Evolutionary conservation across 164 flowering plant species (phyloP).

Genomic region (Macadamia integrifolia): DNA sequence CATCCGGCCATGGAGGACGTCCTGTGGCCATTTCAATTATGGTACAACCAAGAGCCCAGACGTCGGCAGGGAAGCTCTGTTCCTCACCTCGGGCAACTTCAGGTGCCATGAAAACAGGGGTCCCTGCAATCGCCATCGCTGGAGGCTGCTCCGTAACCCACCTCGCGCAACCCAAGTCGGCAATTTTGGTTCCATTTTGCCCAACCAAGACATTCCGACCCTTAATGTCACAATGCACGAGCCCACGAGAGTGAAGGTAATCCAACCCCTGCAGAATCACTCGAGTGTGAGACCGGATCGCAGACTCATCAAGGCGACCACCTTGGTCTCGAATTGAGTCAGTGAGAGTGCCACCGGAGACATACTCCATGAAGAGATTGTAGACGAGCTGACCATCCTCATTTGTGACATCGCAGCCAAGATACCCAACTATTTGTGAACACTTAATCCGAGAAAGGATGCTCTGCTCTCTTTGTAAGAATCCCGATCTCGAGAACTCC

Average conservation of each 20-base stretch:
- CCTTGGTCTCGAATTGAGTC: constrained; percentile 35
- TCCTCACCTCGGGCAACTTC: constrained; percentile 72
- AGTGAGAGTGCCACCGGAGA: constrained; percentile 47
- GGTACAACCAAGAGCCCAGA: constrained; percentile 86
- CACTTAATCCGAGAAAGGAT: constrained; percentile 36
- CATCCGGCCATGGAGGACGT: constrained; percentile 45
- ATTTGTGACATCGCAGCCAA: constrained; percentile 36
- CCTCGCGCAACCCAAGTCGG: constrained; percentile 77
- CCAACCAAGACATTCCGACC: constrained; percentile 54
- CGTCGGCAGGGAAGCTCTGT: constrained; percentile 62
- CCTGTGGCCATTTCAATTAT: constrained; percentile 82
- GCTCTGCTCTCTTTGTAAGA: too few relatives aligned
- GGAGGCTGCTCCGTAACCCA: constrained; percentile 10
- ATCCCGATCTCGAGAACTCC: too few relatives aligned
- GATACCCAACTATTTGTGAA: constrained; percentile 43
- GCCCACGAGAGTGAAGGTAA: constrained; percentile 49
- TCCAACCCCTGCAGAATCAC: constrained; percentile 52
- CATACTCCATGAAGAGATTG: constrained; percentile 67
- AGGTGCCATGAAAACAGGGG: constrained; percentile 84
- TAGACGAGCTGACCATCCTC: constrained; percentile 33
- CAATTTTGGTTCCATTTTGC: constrained; percentile 45
- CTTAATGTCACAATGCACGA: constrained; percentile 84
- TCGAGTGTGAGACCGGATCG: constrained; percentile 24
- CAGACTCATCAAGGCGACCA: constrained; percentile 35
- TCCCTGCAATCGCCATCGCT: constrained; percentile 37